phyloP scores from a whole-genome alignment of 2,329 filamentous ascomycete genomes.

The Epichloe sibirici region DNA sequence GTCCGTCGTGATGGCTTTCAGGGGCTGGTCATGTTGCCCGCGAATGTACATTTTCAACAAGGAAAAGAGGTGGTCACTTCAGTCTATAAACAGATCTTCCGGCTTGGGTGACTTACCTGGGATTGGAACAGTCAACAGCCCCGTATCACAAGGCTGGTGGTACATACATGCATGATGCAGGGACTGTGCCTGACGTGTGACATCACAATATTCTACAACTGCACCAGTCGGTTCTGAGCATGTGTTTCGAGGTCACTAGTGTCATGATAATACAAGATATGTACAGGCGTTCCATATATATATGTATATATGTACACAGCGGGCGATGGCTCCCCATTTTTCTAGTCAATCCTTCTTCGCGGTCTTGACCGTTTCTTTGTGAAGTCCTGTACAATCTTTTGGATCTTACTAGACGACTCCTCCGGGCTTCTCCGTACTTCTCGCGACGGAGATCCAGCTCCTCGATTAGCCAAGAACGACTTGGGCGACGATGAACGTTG shows the following conservation, averaged over 20 bases:
- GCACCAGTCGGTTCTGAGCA: background rate
- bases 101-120: background rate
- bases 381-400: slow-evolving; percentile 32
- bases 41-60: background rate
- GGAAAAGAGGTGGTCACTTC: background rate
- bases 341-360: slow-evolving; percentile 29
- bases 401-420: slow-evolving; percentile 33
- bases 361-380: slow-evolving; percentile 28
- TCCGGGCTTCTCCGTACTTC: slow-evolving; percentile 34
- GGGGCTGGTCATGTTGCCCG: background rate
- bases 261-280: slow-evolving; percentile 26
- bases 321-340: slow-evolving; percentile 14
- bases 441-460: slow-evolving; percentile 11
- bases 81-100: background rate
- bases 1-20: background rate
- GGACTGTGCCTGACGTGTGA: background rate
- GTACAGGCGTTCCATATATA: slow-evolving; percentile 19
- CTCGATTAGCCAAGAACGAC: slow-evolving; percentile 18
- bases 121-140: background rate
- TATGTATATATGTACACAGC: slow-evolving; percentile 28
- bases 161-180: background rate
- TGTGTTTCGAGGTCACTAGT: slow-evolving; percentile 2
- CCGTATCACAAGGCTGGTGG: too few relatives aligned
- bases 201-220: background rate
- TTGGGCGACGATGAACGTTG: slow-evolving; percentile 24